Evolutionary conservation across 179 eudicot genomes (phyloP).

Genomic region (Silene noctiflora): DNA sequence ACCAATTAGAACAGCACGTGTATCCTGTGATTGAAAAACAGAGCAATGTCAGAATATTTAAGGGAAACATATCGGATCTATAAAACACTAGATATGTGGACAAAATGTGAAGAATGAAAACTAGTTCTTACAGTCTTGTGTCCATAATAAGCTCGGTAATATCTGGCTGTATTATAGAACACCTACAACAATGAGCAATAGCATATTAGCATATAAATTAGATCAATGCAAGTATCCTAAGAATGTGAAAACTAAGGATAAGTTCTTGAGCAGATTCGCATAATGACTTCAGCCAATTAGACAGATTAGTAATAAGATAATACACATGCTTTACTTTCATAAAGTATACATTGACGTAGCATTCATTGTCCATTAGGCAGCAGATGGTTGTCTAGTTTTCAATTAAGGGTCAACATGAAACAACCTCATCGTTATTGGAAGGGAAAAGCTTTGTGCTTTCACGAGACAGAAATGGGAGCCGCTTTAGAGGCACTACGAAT

Average conservation of each 20-base stretch:
- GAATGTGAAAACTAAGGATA: not conserved
- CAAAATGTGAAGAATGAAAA: not conserved
- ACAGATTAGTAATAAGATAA: not conserved
- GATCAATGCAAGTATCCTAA: constrained; percentile 3
- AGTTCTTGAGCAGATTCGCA: not conserved
- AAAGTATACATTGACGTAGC: not conserved
- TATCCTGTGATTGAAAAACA: constrained; percentile 56
- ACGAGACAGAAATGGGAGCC: not conserved
- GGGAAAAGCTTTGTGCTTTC: not conserved
- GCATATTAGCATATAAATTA: not conserved
- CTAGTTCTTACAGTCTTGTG: constrained; percentile 73
- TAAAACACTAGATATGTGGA: not conserved
- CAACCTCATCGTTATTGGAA: not conserved
- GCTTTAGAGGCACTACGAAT: not conserved
- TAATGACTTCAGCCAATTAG: not conserved
- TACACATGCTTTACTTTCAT: not conserved
- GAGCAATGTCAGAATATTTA: constrained; percentile 11
- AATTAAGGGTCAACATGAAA: not conserved
- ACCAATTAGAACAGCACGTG: constrained; percentile 95
- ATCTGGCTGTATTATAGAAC: constrained; percentile 88
- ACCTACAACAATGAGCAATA: constrained; percentile 41
- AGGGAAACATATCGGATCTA: not conserved
- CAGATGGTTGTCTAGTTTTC: not conserved
- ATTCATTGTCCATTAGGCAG: not conserved
- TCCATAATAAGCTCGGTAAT: constrained; percentile 90